Evolutionary conservation across 2,329 filamentous ascomycete genomes (phyloP).

Genomic region (Aspergillus aculeatus): DNA sequence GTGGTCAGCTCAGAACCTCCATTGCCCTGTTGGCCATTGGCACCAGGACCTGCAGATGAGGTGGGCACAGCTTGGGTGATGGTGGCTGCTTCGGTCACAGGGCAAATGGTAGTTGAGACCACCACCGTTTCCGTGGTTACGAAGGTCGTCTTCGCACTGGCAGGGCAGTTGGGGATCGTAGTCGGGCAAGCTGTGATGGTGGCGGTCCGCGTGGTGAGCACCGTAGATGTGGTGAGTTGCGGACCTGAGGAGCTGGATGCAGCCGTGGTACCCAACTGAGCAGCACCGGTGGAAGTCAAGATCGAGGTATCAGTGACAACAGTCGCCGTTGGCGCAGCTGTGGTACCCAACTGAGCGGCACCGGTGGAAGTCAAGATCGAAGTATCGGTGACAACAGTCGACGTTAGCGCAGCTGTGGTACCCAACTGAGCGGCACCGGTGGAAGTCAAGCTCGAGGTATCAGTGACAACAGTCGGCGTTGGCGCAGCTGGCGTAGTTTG

Average conservation of each 20-base stretch:
- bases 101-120: background rate
- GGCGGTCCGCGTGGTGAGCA: background rate
- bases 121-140: slow-evolving; percentile 1
- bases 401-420: background rate
- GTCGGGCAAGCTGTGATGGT: slow-evolving; percentile 2
- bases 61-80: background rate
- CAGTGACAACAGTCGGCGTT: background rate
- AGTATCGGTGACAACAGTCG: background rate
- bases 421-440: too few species aligned
- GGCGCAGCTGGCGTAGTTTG: background rate
- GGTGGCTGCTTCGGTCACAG: background rate
- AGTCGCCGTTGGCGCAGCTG: too few species aligned
- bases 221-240: background rate
- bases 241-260: background rate
- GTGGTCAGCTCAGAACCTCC: slow-evolving; percentile 13
- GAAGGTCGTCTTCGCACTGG: background rate
- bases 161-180: background rate
- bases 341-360: too few species aligned
- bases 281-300: too few species aligned
- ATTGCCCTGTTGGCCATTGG: background rate
- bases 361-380: too few species aligned
- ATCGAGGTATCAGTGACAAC: background rate
- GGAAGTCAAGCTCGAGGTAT: too few species aligned
- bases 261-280: background rate
- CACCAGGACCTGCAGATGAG: background rate